Percentiles rank a stretch among this genome's conserved stretches.
Conservation (phyloP, 2,329 filamentous ascomycete genomes). For the Fusarium sacchari region DNA sequence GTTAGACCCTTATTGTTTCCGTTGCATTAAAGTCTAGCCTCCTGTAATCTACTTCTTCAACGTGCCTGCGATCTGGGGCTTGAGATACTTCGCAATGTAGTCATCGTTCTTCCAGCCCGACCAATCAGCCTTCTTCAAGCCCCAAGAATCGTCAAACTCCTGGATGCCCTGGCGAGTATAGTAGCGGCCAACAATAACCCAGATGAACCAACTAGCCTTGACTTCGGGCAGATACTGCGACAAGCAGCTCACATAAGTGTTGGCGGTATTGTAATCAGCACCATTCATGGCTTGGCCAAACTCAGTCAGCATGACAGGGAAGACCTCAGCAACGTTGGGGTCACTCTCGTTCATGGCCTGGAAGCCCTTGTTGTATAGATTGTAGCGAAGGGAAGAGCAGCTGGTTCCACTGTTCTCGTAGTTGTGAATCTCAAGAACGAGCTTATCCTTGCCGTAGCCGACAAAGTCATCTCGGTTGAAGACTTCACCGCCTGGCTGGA, state of each 20-base stretch:
- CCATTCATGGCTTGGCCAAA: conserved; percentile 63
- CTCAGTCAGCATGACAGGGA: conserved; percentile 59
- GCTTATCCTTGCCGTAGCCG: conserved; percentile 60
- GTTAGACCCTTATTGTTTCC: neutral
- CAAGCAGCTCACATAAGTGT: conserved; percentile 63
- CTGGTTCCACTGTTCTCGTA: conserved; percentile 62
- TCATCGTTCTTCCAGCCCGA: conserved; percentile 58
- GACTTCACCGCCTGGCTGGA: conserved; percentile 56
- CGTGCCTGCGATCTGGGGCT: conserved; percentile 13
- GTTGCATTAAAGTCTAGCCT: fast-evolving
- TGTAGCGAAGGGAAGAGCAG: conserved; percentile 58
- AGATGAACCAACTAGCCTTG: conserved; percentile 66
- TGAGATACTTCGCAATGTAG: conserved; percentile 50
- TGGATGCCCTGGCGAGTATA: conserved; percentile 64
- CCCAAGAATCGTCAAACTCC: conserved; percentile 68
- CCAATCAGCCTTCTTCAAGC: conserved; percentile 64
- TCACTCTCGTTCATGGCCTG: conserved; percentile 57
- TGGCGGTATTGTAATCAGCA: conserved; percentile 51
- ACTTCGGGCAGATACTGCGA: conserved; percentile 58
- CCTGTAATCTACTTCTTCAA: neutral
- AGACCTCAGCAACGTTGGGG: conserved; percentile 49
- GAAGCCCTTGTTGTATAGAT: conserved; percentile 63
- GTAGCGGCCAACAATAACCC: conserved; percentile 68
- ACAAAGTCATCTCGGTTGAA: conserved; percentile 60
- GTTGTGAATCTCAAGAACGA: conserved; percentile 70